phyloP scores from a whole-genome alignment of 805 yeast genomes.

The Wickerhamiella sorbophila region DNA sequence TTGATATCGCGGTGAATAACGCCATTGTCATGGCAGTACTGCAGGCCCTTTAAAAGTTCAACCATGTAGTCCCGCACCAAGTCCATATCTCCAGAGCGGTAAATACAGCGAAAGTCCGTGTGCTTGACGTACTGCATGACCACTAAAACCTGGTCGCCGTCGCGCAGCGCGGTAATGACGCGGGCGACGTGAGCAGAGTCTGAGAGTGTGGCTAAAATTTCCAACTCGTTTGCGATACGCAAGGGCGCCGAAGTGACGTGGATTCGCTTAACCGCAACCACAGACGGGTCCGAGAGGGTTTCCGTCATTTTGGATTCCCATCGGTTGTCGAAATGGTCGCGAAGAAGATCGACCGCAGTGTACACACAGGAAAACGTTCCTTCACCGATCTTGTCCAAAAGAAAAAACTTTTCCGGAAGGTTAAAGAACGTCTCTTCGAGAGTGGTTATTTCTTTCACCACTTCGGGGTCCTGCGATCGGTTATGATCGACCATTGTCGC shows the following conservation, averaged over 20 bases:
- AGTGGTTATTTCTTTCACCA: constrained; percentile 11
- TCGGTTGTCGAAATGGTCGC: constrained; percentile 24
- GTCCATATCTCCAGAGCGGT: constrained; percentile 58
- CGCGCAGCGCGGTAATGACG: constrained; percentile 69
- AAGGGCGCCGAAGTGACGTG: constrained; percentile 92
- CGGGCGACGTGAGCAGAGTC: constrained; percentile 65
- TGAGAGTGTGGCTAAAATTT: constrained; percentile 35
- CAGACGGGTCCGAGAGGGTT: constrained; percentile 1
- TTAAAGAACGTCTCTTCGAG: constrained; percentile 35
- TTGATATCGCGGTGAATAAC: constrained; percentile 89
- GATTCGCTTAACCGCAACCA: constrained; percentile 81
- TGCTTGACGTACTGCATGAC: constrained; percentile 85
- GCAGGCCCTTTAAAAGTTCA: constrained; percentile 64
- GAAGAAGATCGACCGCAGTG: constrained; percentile 38
- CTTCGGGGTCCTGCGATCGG: constrained; percentile 28
- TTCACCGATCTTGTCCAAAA: constrained; percentile 49
- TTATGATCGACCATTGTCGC: not conserved
- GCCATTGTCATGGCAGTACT: constrained; percentile 57
- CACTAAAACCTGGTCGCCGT: constrained; percentile 85
- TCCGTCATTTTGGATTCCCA: constrained; percentile 18
- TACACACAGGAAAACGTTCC: constrained; percentile 53
- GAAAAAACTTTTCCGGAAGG: constrained; percentile 34
- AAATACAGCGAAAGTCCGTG: constrained; percentile 78
- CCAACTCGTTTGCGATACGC: constrained; percentile 78
- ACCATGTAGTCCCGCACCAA: constrained; percentile 73